These are phyloP conservation scores for Diaporthe ilicicola DNA, from an alignment of 2,329 filamentous ascomycete species.

Conservation along the genomic window DNA sequence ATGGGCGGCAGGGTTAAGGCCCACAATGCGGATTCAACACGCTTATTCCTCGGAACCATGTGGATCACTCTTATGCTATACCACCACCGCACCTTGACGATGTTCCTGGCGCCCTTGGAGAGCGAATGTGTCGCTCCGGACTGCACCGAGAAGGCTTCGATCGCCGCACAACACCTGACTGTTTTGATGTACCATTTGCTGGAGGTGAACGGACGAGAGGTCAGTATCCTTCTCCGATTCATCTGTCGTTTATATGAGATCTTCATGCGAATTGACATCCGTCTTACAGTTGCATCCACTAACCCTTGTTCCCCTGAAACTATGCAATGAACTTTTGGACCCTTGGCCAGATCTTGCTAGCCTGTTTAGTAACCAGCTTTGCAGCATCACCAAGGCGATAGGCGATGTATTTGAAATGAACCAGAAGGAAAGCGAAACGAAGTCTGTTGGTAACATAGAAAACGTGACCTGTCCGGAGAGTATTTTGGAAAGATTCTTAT, in stretches of 20 bases:
- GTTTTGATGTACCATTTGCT: not conserved
- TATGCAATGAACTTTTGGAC: not conserved
- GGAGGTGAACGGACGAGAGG: not conserved
- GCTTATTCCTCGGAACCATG: not conserved
- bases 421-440: not conserved
- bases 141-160: not conserved
- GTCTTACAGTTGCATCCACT: not conserved
- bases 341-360: not conserved
- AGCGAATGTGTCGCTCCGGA: not conserved
- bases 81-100: not conserved
- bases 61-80: not conserved
- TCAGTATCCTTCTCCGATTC: not conserved
- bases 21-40: not conserved
- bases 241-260: not conserved
- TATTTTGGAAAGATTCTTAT: not conserved
- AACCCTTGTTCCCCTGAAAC: not conserved
- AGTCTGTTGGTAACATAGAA: not conserved
- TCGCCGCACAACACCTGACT: not conserved
- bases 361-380: not conserved
- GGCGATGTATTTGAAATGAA: not conserved
- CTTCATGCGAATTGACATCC: not conserved
- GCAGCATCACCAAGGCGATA: not conserved
- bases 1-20: not conserved
- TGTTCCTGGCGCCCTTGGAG: not conserved
- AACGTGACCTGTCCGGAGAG: not conserved